Percentiles rank a stretch among this genome's conserved stretches.
phyloP scores from a whole-genome alignment of 2,329 filamentous ascomycete species.

The Zasmidium citrigriseum region DNA sequence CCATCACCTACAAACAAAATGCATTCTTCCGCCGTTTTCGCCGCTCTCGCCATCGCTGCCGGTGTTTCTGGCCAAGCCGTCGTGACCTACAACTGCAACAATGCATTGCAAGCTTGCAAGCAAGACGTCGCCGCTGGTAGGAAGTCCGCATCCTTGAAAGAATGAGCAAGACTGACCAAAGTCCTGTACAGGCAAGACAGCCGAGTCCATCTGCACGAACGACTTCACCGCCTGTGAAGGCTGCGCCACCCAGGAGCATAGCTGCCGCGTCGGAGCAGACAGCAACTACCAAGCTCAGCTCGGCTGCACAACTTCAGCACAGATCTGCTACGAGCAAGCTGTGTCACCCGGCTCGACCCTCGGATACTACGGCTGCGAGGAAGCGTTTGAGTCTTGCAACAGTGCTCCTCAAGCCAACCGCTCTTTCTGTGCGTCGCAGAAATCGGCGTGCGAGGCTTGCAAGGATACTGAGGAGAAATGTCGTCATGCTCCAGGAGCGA shows the following conservation, averaged over 20 bases:
- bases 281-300: not conserved
- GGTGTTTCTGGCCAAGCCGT: no score
- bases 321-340: not conserved
- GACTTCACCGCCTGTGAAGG: not conserved
- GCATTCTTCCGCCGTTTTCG: no score
- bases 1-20: no score
- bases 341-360: not conserved
- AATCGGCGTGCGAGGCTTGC: not conserved
- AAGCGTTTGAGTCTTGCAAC: not conserved
- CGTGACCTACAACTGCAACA: not conserved
- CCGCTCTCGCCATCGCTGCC: not conserved
- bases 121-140: not conserved
- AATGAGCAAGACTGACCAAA: no score
- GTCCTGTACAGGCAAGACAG: no score
- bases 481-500: not conserved
- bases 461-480: not conserved
- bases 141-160: no score
- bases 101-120: not conserved
- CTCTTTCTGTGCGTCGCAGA: not conserved
- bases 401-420: not conserved
- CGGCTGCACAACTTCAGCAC: not conserved
- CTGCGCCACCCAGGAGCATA: not conserved
- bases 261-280: not conserved
- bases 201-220: not conserved
- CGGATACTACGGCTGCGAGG: not conserved